phyloP scores from a whole-genome alignment of 2,329 filamentous ascomycete species.

The Colletotrichum salicis region DNA sequence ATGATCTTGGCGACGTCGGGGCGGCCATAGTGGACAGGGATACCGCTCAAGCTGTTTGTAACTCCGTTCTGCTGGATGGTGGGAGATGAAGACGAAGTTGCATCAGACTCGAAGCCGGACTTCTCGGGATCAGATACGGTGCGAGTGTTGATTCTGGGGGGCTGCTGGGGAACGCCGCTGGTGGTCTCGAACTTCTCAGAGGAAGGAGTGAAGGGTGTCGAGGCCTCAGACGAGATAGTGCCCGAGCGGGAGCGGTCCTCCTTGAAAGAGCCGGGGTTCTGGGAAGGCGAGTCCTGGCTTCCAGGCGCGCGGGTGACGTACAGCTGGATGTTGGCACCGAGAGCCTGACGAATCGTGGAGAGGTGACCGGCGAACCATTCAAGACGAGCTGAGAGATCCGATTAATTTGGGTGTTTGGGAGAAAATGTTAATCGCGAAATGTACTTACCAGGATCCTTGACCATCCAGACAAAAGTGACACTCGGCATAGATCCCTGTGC shows the following conservation, averaged over 20 bases:
- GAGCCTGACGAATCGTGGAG: constrained; percentile 42
- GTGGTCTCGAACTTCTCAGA: constrained; percentile 23
- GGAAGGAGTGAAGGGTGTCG: constrained; percentile 5
- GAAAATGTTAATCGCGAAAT: not conserved
- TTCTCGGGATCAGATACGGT: constrained; percentile 36
- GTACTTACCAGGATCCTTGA: constrained; percentile 49
- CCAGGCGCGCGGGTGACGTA: constrained; percentile 46
- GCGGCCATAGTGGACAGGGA: constrained; percentile 45
- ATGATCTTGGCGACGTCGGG: constrained; percentile 53
- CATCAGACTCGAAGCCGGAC: constrained; percentile 37
- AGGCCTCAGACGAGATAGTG: constrained; percentile 19
- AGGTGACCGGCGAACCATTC: constrained; percentile 52
- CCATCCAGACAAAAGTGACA: constrained; percentile 54
- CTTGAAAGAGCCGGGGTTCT: not conserved
- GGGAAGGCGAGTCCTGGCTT: not conserved
- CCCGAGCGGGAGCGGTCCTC: constrained; percentile 14
- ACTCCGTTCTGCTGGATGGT: constrained; percentile 1
- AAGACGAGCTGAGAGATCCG: constrained; percentile 44
- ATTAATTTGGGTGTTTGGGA: constrained; percentile 18
- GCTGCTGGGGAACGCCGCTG: constrained; percentile 9
- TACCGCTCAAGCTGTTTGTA: constrained; percentile 33
- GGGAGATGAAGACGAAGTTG: constrained; percentile 26
- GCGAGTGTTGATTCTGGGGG: constrained; percentile 29
- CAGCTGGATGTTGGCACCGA: constrained; percentile 45
- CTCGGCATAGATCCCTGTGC: constrained; percentile 37